Evolutionary conservation across 176 grass and related monocot species (phyloP).

Genomic region (Zoysia pacifica): DNA sequence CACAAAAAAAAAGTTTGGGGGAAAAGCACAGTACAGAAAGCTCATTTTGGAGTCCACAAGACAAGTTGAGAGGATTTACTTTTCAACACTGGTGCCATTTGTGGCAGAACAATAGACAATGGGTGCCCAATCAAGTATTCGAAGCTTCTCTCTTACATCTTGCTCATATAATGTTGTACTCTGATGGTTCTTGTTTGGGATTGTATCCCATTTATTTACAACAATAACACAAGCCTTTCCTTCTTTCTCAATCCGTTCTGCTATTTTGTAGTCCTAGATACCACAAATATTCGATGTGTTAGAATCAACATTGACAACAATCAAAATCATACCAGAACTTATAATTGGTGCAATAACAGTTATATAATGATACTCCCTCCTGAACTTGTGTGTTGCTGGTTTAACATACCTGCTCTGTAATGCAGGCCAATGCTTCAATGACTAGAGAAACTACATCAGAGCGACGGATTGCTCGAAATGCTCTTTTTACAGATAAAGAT

Average conservation of each 20-base stretch:
- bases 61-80: constrained; percentile 52
- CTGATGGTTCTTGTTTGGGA: constrained; percentile 96
- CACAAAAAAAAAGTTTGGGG: background rate
- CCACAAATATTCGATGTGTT: constrained; percentile 28
- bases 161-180: constrained; percentile 84
- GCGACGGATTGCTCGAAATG: constrained; percentile 82
- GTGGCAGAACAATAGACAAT: constrained; percentile 89
- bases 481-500: constrained; percentile 85
- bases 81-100: constrained; percentile 75
- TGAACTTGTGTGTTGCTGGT: background rate
- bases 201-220: constrained; percentile 99
- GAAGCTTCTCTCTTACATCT: constrained; percentile 94
- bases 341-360: background rate
- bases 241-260: constrained; percentile 93
- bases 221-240: constrained; percentile 95
- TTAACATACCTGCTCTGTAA: constrained; percentile 83
- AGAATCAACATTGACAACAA: constrained; percentile 3
- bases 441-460: constrained; percentile 96
- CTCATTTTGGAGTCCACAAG: background rate
- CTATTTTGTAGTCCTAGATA: constrained; percentile 83
- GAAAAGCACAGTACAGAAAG: background rate
- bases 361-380: constrained; percentile 6
- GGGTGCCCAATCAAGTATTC: constrained; percentile 85
- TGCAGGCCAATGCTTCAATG: constrained; percentile 81
- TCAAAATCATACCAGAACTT: background rate